Conservation (phyloP, 2,329 filamentous ascomycete genomes). For the Aureobasidium zeae region DNA sequence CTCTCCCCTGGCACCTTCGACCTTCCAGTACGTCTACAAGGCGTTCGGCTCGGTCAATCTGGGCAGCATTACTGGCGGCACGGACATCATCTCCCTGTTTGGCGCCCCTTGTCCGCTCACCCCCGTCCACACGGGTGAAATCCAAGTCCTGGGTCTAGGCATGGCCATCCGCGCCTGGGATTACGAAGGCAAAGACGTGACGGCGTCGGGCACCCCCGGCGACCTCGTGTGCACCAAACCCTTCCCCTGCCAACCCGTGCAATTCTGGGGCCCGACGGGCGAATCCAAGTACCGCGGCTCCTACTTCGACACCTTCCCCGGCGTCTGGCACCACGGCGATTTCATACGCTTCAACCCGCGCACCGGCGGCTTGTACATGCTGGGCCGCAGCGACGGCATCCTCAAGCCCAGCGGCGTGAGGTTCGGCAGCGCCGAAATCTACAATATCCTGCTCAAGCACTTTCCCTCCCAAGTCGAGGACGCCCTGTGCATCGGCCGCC, state of each 20-base stretch:
- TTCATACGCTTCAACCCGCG: conserved; percentile 64
- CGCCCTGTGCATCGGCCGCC: conserved; percentile 74
- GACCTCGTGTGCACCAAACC: conserved; percentile 80
- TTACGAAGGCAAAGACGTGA: conserved; percentile 49
- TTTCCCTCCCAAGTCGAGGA: conserved; percentile 74
- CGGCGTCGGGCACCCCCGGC: conserved; percentile 58
- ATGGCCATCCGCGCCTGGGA: conserved; percentile 44
- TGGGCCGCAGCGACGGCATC: conserved; percentile 85
- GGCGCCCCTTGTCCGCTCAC: conserved; percentile 61
- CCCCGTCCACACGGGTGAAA: conserved; percentile 43
- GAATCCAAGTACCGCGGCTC: conserved; percentile 68
- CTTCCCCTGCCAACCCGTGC: conserved; percentile 84
- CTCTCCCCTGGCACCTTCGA: conserved; percentile 83
- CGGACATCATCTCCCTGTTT: conserved; percentile 89
- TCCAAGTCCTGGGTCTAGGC: conserved; percentile 41
- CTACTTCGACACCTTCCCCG: conserved; percentile 78
- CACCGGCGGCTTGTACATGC: conserved; percentile 77
- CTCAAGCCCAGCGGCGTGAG: conserved; percentile 85
- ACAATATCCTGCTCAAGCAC: conserved; percentile 80
- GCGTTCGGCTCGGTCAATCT: conserved; percentile 78
- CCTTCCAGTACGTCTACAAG: conserved; percentile 80
- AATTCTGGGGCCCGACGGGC: conserved; percentile 70
- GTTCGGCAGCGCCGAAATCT: conserved; percentile 92
- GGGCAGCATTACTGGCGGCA: conserved; percentile 82
- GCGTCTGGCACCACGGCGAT: conserved; percentile 89